Evolutionary conservation across 2,329 filamentous ascomycete species (phyloP).

Genomic region (Cladosporium phlei): DNA sequence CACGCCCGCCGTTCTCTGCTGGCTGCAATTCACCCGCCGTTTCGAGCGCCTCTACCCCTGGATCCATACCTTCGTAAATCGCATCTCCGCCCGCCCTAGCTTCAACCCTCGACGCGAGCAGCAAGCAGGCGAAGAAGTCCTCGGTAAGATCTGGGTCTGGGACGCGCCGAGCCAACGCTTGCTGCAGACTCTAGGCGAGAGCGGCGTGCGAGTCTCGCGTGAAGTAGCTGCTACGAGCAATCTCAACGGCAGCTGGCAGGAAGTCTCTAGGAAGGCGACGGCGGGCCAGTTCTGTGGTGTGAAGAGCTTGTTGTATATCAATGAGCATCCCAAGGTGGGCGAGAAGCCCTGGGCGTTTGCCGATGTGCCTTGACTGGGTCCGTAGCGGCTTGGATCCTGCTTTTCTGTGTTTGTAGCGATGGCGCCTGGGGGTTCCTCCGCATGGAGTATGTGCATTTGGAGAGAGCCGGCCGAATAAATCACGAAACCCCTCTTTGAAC

Average conservation of each 20-base stretch:
- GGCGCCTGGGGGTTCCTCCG: too few species aligned
- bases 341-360: background rate
- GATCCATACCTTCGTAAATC: conserved; percentile 54
- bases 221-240: conserved; percentile 14
- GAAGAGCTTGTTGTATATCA: conserved; percentile 43
- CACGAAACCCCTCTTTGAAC: too few species aligned
- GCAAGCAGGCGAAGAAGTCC: conserved; percentile 51
- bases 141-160: conserved; percentile 50
- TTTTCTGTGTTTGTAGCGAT: too few species aligned
- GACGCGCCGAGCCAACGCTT: conserved; percentile 30
- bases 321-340: background rate
- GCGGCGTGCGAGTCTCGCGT: conserved; percentile 14
- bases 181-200: background rate
- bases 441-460: too few species aligned
- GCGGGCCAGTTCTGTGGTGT: conserved; percentile 55
- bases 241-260: conserved; percentile 33
- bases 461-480: too few species aligned
- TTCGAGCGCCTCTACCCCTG: conserved; percentile 62
- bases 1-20: conserved; percentile 51
- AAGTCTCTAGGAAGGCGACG: conserved; percentile 43
- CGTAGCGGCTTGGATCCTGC: too few species aligned
- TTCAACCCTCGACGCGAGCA: conserved; percentile 59
- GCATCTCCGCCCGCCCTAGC: conserved; percentile 52
- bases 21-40: conserved; percentile 56
- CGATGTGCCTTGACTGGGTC: background rate